Evolutionary conservation across 2,329 filamentous ascomycete genomes (phyloP), one percentile per base, ranked within the genome.

Genomic region (Fusarium irregulare): DNA sequence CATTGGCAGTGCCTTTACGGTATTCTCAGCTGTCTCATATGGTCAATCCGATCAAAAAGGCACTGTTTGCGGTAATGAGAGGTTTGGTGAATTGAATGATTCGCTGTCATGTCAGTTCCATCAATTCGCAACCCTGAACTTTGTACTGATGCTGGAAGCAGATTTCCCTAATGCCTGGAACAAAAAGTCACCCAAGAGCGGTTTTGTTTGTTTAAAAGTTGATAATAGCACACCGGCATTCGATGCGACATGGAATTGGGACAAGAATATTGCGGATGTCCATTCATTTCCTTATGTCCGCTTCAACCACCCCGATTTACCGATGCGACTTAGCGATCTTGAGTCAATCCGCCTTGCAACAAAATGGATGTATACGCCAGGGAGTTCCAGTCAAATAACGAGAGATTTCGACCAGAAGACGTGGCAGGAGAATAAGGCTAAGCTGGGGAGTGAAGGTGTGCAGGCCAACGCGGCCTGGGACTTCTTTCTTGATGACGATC

Each of bases 131-230:
- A 3, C 25, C 6, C 10, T 0, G 4, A 13, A 16, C 6, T 8
- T 1, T 44, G 8, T 13, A 20, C 60, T 74, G 18, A 75, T 4
- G 34, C 32, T 40, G 8, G 0, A n/a, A 6, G 9, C 11, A 75
- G 73, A 75, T 48, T 75, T 74, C n/a, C 72, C 70, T 14, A 75
- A 75, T 27, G 73, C 73, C 16, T 75, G 73, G 73, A 75, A 75
- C 14, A 49, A 56, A 13, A 75, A 75, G 13, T 73, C 70, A 4
- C 73, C 73, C 0, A 57, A 74, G 6, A 47, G 42, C 8, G 73
- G 73, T 28, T 75, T 75, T n/a, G 58, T 72, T 3, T 75, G 73
- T 47, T 50, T 75, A 46, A 68, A 58, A 20, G 72, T 75, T 14
- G 68, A 75, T 45, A 75, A 75, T 20, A 73, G 66, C 58, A 75